Base-by-base conservation (phyloP, 805 yeast species). In the Kazachstania psychrophila region DNA sequence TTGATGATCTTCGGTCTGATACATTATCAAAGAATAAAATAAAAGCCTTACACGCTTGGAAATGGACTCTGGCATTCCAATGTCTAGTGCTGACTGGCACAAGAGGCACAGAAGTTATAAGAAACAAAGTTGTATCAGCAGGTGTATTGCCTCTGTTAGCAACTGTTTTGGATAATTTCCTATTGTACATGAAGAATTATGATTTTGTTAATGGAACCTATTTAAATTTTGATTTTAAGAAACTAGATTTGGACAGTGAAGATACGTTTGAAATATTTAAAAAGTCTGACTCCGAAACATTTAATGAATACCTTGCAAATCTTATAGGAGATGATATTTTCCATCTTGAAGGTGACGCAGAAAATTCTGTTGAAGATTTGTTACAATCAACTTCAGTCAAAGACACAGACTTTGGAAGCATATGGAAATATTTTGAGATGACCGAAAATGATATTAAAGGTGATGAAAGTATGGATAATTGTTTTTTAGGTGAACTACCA, bases 61-160 rank as follows among this genome's bases (percentile, higher is more conserved):
- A 89, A 63, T 89, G 98, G 98, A 84, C 95, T 5, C 64, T 89
- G 37, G 84, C 96, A 0, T 77, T 92, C 53, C 98, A 89, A 64
- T 88, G 96, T 56, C 64, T 89, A 38, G 94, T 89, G 1, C 70
- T 86, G 38, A 77, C 89, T 14, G 96, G 96, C 11, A 87, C 96
- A 1, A 70, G 96, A 47, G 98, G 98, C 17, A 77, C 94, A 2
- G 96, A 88, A 58, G 64, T 68, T 36, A 84, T 88, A 33, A 69
- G 98, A 35, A 77, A 79, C 47, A 77, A 87, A 49, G 83, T 92
- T 6, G 96, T 87, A 8, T 78, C 82, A 43, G 94, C 96, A 2
- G 97, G 96, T 4, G 77, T 87, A 42, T 72, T 92, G 27, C 96
- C 96, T 1, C 75, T 89, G 3, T 72, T 89, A 28, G 92, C 96